These are phyloP conservation scores for Selenicereus undatus DNA, from an alignment of 148 eudicot species.

Conservation along the genomic window DNA sequence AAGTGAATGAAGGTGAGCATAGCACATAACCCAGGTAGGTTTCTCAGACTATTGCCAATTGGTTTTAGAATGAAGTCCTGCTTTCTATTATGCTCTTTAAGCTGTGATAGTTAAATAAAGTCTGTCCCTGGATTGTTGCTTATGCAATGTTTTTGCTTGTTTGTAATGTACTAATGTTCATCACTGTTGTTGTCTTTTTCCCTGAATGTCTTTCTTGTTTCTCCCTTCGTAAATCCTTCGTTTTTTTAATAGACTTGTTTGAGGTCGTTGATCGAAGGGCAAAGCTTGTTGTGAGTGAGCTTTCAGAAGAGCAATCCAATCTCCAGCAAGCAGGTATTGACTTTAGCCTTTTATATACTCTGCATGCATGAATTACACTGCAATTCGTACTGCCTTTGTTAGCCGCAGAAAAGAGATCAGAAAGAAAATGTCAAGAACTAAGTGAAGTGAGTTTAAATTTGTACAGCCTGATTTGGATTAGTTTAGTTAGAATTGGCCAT, in stretches of 20 bases:
- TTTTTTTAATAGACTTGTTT: conserved; percentile 60
- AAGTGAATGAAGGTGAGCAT: neutral
- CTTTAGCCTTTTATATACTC: neutral
- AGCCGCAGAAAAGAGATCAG: neutral
- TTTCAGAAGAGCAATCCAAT: conserved; percentile 67
- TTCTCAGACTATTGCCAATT: neutral
- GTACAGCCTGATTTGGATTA: neutral
- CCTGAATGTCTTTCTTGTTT: neutral
- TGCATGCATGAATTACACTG: neutral
- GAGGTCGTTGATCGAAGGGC: conserved; percentile 98
- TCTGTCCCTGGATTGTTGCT: neutral
- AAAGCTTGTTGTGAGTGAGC: conserved; percentile 83
- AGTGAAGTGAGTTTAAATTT: conserved; percentile 3
- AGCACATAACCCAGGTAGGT: neutral
- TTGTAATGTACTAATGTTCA: neutral
- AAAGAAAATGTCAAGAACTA: neutral
- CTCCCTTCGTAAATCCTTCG: neutral
- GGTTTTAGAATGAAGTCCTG: neutral
- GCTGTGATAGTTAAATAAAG: neutral
- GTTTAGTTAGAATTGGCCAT: neutral
- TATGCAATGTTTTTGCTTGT: neutral
- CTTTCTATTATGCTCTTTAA: neutral
- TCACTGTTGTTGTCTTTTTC: neutral
- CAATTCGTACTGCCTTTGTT: neutral
- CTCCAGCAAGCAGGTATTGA: conserved; percentile 49